Base-by-base conservation (phyloP, 108 stramenopile species). In the Cyclotella distinguenda region DNA sequence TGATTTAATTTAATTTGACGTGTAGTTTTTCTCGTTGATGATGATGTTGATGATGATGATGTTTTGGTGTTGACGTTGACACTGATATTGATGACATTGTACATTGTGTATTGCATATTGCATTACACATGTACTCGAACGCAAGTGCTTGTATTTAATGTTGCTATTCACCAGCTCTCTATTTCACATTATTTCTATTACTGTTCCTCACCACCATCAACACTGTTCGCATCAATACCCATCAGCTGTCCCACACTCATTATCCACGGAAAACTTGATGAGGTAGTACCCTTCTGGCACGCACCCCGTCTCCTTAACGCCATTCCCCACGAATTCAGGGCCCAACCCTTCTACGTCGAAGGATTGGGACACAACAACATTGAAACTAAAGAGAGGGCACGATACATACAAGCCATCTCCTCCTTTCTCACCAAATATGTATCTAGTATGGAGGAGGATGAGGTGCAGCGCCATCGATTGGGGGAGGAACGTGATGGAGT, bases 231-330 rank as follows among this genome's bases (percentile, higher is more conserved):
- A 34, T 19, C 3, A 54, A 2, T 30, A n/a, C 31, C 12, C 18
- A 19, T 15, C 3, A 64, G 80, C 25, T 85, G 85, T 74, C 87
- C 87, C 21, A 63, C 86, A 1, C 77, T 84, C 46, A 81, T 86
- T n/a, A 86, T 88, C 21, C 87, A 88, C 36, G 89, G 92, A 6
- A 82, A 82, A 36, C 52, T 74, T 21, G 92, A 91, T 47, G 84
- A 78, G 48, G 74, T 91, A 6, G 85, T 94, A n/a, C 90, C 92
- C 28, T 88, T 88, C 48, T 82, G 86, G 81, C 89, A 90, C 50
- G 89, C 84, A 7, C 79, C 70, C 19, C 79, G 80, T 11, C 73
- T 90, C 10, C 81, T 88, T 12, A 51, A 81, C 19, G 78, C 80
- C 0, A 68, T 86, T 7, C 84, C 84, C 12, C 60, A 60, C 0